These are phyloP conservation scores for Eucalyptus regnans DNA, from an alignment of 345 rosid genomes.

Conservation along the genomic window DNA sequence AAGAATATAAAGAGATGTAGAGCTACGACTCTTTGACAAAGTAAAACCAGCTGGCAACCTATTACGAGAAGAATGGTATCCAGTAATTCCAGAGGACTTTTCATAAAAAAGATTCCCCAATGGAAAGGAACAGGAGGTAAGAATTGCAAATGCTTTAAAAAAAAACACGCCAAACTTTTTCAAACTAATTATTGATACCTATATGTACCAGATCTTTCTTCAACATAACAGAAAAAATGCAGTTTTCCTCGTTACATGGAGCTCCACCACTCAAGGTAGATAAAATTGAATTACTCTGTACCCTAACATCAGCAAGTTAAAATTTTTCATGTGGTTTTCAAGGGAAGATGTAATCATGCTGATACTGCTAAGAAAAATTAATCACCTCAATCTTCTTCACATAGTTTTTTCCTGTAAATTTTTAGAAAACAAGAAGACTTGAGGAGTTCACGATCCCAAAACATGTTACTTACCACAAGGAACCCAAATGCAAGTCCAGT, in stretches of 20 bases:
- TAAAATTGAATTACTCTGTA: background rate
- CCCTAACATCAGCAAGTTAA: background rate
- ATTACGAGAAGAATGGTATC: background rate
- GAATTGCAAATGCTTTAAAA: background rate
- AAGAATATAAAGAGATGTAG: background rate
- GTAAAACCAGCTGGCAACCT: background rate
- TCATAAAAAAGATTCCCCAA: background rate
- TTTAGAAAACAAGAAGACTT: background rate
- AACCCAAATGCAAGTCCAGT: constrained; percentile 99
- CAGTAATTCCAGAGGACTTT: background rate
- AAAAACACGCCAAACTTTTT: background rate
- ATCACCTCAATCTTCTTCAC: background rate
- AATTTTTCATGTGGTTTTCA: background rate
- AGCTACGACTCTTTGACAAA: background rate
- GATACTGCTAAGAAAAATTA: background rate
- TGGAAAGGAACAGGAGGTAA: background rate
- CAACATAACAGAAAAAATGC: background rate
- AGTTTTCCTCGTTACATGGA: background rate
- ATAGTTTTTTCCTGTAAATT: background rate
- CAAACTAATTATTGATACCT: background rate
- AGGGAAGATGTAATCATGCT: background rate
- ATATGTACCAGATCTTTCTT: background rate
- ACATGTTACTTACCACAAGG: constrained; percentile 59
- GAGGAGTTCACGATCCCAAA: background rate
- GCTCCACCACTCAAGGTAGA: background rate